A percentile compares a stretch with the other conserved stretches of the same genome.
Conservation (phyloP, 148 eudicot species). For the Polygonum aviculare region DNA sequence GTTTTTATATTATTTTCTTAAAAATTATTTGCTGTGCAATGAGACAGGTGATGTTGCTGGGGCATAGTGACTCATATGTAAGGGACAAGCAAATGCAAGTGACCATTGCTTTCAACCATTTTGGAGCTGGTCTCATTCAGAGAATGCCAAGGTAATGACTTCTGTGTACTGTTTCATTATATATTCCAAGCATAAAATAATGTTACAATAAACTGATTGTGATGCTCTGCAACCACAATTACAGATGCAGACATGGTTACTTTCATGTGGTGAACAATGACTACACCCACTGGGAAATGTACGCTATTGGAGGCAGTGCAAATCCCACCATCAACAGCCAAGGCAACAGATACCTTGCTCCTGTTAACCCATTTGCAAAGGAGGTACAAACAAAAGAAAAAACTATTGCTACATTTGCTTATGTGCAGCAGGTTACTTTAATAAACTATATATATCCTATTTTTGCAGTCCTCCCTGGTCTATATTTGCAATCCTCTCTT, state of each 20-base stretch:
- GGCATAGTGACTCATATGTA: conserved; percentile 70
- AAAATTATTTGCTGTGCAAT: neutral
- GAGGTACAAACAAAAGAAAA: no score
- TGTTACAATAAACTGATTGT: neutral
- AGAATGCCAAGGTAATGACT: conserved; percentile 83
- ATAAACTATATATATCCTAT: no score
- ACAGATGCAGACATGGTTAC: conserved; percentile 89
- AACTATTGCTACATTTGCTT: no score
- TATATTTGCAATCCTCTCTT: no score
- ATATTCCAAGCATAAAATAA: neutral
- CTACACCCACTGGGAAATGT: conserved; percentile 99
- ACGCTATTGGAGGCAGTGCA: conserved; percentile 94
- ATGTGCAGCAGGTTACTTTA: no score
- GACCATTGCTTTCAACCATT: conserved; percentile 89
- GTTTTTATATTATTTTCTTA: no score
- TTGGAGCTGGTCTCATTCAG: conserved; percentile 84
- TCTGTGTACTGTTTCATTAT: neutral
- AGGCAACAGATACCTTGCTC: conserved; percentile 87
- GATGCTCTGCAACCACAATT: neutral
- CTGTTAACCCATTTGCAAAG: conserved; percentile 61
- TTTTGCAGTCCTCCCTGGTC: no score
- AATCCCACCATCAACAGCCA: conserved; percentile 89
- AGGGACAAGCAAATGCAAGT: conserved; percentile 86
- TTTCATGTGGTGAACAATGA: conserved; percentile 96
- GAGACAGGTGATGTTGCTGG: conserved; percentile 73